Evolutionary conservation across 2,329 filamentous ascomycete genomes (phyloP).

Genomic region (Alternaria panax): DNA sequence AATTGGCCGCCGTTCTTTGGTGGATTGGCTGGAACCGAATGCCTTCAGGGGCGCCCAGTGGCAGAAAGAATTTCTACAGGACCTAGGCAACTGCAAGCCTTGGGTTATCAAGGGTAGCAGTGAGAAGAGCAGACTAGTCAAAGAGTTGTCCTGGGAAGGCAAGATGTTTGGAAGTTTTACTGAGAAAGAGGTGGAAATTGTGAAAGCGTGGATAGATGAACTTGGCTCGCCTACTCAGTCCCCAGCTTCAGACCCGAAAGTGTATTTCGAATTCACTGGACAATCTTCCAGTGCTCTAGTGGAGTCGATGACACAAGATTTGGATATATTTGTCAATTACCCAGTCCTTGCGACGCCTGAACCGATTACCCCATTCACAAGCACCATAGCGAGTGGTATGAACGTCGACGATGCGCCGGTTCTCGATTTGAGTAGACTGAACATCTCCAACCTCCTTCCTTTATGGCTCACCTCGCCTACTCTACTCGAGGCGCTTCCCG

Average conservation of each 20-base stretch:
- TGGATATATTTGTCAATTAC: slow-evolving; percentile 18
- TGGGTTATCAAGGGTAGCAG: slow-evolving; percentile 55
- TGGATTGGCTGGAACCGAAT: slow-evolving; percentile 53
- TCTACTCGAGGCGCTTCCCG: slow-evolving; percentile 50
- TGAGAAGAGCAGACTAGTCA: slow-evolving; percentile 52
- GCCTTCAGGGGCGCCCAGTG: slow-evolving; percentile 39
- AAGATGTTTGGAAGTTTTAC: slow-evolving; percentile 62
- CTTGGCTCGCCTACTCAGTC: slow-evolving; percentile 24
- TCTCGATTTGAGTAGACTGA: background rate
- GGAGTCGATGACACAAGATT: background rate
- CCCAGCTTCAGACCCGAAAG: slow-evolving; percentile 10
- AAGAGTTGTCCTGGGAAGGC: slow-evolving; percentile 56
- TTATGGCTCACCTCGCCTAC: slow-evolving; percentile 51
- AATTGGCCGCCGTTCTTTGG: slow-evolving; percentile 50
- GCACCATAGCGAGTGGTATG: background rate
- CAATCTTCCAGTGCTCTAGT: background rate
- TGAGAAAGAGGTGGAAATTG: slow-evolving; percentile 48
- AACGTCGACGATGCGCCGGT: background rate
- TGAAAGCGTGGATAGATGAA: slow-evolving; percentile 53
- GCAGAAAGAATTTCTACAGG: slow-evolving; percentile 49
- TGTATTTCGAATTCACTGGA: slow-evolving; percentile 33
- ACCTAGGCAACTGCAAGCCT: slow-evolving; percentile 45
- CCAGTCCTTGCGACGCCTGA: slow-evolving; percentile 14
- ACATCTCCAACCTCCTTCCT: slow-evolving; percentile 37
- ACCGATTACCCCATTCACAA: background rate